These are phyloP conservation scores for Teratosphaeria pseudoeucalypti DNA, from an alignment of 2,329 filamentous ascomycete species.

Conservation along the genomic window DNA sequence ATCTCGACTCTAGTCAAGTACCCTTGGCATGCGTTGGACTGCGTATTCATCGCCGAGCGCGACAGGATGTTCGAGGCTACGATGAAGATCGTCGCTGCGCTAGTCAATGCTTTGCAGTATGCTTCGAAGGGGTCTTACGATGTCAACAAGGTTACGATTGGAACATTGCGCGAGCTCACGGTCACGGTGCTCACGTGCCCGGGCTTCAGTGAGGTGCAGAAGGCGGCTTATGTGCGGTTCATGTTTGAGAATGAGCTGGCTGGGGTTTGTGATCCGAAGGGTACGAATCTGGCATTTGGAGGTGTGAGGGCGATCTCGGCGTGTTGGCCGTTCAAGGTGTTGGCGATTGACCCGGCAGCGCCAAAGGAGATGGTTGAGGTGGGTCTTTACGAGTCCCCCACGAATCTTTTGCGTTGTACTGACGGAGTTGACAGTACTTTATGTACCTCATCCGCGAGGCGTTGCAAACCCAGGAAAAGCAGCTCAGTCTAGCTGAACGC, in stretches of 20 bases:
- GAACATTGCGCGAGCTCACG: conserved; percentile 23
- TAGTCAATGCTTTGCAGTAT: conserved; percentile 15
- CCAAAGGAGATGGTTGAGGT: conserved; percentile 16
- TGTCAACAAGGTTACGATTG: conserved; percentile 12
- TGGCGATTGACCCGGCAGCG: conserved; percentile 14
- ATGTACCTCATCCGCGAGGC: conserved; percentile 16
- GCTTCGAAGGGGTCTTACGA: conserved; percentile 3
- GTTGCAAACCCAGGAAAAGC: conserved; percentile 2
- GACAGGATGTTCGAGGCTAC: conserved; percentile 33
- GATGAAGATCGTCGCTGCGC: conserved; percentile 12
- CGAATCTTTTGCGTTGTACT: neutral
- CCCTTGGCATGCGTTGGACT: conserved; percentile 37
- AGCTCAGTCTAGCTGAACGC: conserved; percentile 8
- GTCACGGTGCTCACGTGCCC: conserved; percentile 21
- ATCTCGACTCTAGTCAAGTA: conserved; percentile 45
- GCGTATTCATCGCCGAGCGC: conserved; percentile 39
- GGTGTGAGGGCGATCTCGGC: conserved; percentile 9
- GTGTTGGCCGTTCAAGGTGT: conserved; percentile 23
- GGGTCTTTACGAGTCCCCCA: neutral
- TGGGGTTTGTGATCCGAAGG: conserved; percentile 9
- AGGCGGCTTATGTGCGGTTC: conserved; percentile 12
- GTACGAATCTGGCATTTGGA: conserved; percentile 17
- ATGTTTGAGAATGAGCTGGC: conserved; percentile 12
- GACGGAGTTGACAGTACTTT: conserved; percentile 13
- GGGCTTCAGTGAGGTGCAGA: conserved; percentile 26